These are phyloP conservation scores for Hygrophorus pudorinus DNA, from an alignment of 768 basidiomycete species.

Conservation along the genomic window DNA sequence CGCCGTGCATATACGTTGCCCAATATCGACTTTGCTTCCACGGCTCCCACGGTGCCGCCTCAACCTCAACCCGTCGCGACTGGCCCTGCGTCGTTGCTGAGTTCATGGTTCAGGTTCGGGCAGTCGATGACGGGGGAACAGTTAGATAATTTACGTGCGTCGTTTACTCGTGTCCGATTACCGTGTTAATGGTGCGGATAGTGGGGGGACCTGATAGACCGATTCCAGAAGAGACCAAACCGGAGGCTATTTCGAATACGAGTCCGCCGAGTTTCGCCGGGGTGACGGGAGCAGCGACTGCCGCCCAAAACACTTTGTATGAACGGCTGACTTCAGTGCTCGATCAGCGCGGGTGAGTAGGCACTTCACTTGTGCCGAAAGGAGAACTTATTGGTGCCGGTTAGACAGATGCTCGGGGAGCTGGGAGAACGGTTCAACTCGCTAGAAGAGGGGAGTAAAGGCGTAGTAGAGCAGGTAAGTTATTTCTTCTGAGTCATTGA, in stretches of 20 bases:
- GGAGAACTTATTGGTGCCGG: not conserved
- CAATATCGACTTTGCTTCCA: constrained; percentile 39
- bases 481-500: not conserved
- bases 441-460: constrained; percentile 55
- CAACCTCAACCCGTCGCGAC: constrained; percentile 55
- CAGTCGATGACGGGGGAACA: constrained; percentile 46
- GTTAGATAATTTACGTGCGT: constrained; percentile 48
- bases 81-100: constrained; percentile 44
- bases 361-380: not conserved
- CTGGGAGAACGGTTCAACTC: constrained; percentile 55
- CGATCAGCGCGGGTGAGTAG: constrained; percentile 52
- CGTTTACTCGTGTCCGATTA: not conserved
- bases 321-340: constrained; percentile 41
- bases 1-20: constrained; percentile 40
- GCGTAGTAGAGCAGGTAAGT: constrained; percentile 53
- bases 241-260: not conserved
- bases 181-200: constrained; percentile 15
- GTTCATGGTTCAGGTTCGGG: constrained; percentile 46
- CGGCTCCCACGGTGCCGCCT: constrained; percentile 33
- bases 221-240: constrained; percentile 20
- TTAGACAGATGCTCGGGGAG: constrained; percentile 51
- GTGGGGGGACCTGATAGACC: constrained; percentile 63
- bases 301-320: constrained; percentile 32
- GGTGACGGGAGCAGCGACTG: constrained; percentile 21
- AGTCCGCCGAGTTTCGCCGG: not conserved